Percentiles rank a stretch among this genome's conserved stretches.
These are phyloP conservation scores for Garcia nutans DNA, from an alignment of 345 rosid genomes.

Conservation along the genomic window DNA sequence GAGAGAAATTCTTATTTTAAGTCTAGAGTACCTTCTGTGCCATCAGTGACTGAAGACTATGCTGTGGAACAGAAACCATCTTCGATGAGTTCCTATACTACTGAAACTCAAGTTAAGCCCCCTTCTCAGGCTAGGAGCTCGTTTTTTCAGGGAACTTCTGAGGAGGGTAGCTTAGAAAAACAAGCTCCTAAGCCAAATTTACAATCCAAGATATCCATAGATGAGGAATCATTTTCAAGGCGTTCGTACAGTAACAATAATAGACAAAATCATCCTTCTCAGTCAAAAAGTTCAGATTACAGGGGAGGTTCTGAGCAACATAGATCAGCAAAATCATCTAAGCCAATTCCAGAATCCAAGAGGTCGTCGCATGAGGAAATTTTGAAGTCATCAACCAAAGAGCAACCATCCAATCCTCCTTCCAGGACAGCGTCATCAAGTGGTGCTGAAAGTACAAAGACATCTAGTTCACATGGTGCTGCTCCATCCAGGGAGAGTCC, in stretches of 20 bases:
- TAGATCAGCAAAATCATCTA: conserved; percentile 22
- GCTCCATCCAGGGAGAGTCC: conserved; percentile 31
- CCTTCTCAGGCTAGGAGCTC: conserved; percentile 23
- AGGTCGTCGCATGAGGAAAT: conserved; percentile 21
- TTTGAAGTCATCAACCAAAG: conserved; percentile 28
- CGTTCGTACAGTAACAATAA: conserved; percentile 16
- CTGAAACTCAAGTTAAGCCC: conserved; percentile 18
- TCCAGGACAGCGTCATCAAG: conserved; percentile 33
- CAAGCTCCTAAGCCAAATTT: conserved; percentile 17
- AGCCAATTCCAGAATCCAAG: conserved; percentile 21
- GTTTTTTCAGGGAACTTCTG: conserved; percentile 11
- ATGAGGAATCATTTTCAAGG: conserved; percentile 19
- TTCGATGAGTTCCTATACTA: conserved; percentile 14
- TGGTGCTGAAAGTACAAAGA: conserved; percentile 25
- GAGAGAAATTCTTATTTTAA: conserved; percentile 28
- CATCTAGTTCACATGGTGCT: conserved; percentile 20
- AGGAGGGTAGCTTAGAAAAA: conserved; percentile 13
- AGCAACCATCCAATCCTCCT: conserved; percentile 30
- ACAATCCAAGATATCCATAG: background rate
- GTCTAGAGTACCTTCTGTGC: conserved; percentile 23
- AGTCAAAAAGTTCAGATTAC: conserved; percentile 23
- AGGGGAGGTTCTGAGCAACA: conserved; percentile 15
- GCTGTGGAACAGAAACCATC: conserved; percentile 21
- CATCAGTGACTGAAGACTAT: conserved; percentile 15
- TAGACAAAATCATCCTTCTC: conserved; percentile 10